A percentile compares a stretch with the other conserved stretches of the same genome.
These are phyloP conservation scores for Chlamydomonas sp. DNA, from an alignment of 139 green algal species.

Conservation along the genomic window DNA sequence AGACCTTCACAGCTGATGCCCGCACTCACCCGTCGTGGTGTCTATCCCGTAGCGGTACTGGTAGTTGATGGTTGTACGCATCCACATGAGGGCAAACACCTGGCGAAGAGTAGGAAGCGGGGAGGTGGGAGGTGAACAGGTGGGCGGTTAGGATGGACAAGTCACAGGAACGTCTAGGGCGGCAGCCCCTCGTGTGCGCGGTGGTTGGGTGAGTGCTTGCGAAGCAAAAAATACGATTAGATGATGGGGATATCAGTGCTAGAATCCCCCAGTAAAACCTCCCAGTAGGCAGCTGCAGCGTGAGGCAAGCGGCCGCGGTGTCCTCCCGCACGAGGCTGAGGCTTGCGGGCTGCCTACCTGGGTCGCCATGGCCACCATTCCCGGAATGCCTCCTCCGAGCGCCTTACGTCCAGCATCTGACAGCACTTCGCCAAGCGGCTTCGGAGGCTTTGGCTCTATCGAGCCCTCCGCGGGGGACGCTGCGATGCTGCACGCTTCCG, in stretches of 20 bases:
- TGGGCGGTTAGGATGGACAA: neutral
- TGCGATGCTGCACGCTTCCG: neutral
- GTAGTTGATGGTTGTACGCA: conserved; percentile 93
- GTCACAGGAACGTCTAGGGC: neutral
- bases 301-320: neutral
- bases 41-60: conserved; percentile 68
- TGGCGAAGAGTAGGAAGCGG: conserved; percentile 22
- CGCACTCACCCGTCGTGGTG: neutral
- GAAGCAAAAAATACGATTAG: too few relatives aligned
- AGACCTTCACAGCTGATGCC: neutral
- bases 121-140: neutral
- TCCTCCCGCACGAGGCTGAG: neutral
- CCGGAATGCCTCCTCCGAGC: conserved; percentile 85
- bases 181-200: too few relatives aligned
- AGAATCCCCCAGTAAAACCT: neutral
- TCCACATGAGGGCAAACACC: conserved; percentile 88
- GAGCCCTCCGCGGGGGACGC: neutral
- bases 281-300: neutral
- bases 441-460: conserved; percentile 27
- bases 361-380: conserved; percentile 83
- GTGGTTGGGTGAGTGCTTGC: neutral
- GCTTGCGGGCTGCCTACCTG: conserved; percentile 52
- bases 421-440: conserved; percentile 67
- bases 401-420: conserved; percentile 74
- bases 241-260: too few relatives aligned